These are phyloP conservation scores for Globisporangium megalacanthum DNA, from an alignment of 352 stramenopile genomes.

Conservation along the genomic window DNA sequence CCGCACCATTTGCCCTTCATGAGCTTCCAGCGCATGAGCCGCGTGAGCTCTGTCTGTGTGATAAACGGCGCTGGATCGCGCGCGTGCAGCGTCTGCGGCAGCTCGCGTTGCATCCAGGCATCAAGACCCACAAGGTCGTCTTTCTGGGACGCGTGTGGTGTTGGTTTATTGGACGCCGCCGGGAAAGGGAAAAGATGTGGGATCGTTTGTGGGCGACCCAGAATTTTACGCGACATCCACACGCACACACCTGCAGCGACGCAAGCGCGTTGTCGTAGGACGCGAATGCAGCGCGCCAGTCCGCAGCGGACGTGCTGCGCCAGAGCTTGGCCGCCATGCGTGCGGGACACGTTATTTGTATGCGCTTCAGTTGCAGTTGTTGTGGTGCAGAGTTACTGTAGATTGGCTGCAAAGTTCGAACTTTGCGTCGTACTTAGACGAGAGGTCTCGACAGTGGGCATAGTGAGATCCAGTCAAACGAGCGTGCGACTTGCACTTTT, in stretches of 20 bases:
- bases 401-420: neutral
- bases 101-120: constrained; percentile 40
- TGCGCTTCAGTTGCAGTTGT: neutral
- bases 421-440: neutral
- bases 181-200: neutral
- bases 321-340: constrained; percentile 19
- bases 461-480: neutral
- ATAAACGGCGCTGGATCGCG: constrained; percentile 49
- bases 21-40: constrained; percentile 82
- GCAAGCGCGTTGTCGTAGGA: constrained; percentile 38
- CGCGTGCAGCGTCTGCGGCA: constrained; percentile 32
- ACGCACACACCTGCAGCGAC: constrained; percentile 25
- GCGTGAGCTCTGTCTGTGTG: constrained; percentile 44
- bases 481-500: neutral
- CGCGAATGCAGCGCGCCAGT: constrained; percentile 32
- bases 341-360: neutral
- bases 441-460: constrained; percentile 2
- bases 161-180: neutral
- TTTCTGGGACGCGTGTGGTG: constrained; percentile 25
- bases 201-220: neutral
- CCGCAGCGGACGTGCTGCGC: constrained; percentile 14
- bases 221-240: neutral
- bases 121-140: constrained; percentile 52
- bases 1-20: constrained; percentile 79
- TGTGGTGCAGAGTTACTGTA: neutral